A percentile compares a stretch with the other conserved stretches of the same genome.
Evolutionary conservation across 2,329 filamentous ascomycete species (phyloP).

Genomic region (Byssothecium circinans): DNA sequence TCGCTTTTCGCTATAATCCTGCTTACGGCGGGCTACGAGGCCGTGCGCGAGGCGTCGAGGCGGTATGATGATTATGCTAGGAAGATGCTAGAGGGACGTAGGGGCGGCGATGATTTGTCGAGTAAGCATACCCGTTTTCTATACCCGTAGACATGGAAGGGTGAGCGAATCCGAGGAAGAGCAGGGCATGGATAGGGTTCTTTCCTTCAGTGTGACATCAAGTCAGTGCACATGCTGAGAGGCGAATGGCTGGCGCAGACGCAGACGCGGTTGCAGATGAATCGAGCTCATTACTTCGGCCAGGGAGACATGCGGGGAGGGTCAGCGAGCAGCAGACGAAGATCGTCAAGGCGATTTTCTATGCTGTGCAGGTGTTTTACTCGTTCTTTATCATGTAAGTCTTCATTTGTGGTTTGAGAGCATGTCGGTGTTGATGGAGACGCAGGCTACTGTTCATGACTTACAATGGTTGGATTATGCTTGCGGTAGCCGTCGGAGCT

Average conservation of each 20-base stretch:
- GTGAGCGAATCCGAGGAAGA: not conserved
- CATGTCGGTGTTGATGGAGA: conserved; percentile 8
- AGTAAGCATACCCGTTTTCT: conserved; percentile 30
- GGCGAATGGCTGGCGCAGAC: not conserved
- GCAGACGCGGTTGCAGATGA: conserved; percentile 36
- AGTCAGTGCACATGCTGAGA: conserved; percentile 39
- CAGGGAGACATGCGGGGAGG: conserved; percentile 65
- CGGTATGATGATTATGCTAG: conserved; percentile 65
- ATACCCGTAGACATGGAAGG: not conserved
- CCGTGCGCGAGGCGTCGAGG: conserved; percentile 73
- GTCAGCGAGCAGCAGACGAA: conserved; percentile 70
- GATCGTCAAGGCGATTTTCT: conserved; percentile 77
- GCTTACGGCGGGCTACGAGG: conserved; percentile 91
- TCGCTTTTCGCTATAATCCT: conserved; percentile 82
- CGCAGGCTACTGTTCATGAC: conserved; percentile 99
- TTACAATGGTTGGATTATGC: conserved; percentile 99
- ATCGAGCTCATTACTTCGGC: conserved; percentile 69
- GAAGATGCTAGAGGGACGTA: conserved; percentile 23
- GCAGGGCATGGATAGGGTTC: not conserved
- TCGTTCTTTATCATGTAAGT: conserved; percentile 99
- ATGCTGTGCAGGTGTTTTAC: conserved; percentile 95
- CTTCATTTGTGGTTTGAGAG: not conserved
- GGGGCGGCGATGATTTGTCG: conserved; percentile 33
- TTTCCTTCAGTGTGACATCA: conserved; percentile 11
- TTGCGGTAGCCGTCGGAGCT: conserved; percentile 83